Evolutionary conservation across 768 basidiomycete species (phyloP).

Genomic region (Mycena crocata): DNA sequence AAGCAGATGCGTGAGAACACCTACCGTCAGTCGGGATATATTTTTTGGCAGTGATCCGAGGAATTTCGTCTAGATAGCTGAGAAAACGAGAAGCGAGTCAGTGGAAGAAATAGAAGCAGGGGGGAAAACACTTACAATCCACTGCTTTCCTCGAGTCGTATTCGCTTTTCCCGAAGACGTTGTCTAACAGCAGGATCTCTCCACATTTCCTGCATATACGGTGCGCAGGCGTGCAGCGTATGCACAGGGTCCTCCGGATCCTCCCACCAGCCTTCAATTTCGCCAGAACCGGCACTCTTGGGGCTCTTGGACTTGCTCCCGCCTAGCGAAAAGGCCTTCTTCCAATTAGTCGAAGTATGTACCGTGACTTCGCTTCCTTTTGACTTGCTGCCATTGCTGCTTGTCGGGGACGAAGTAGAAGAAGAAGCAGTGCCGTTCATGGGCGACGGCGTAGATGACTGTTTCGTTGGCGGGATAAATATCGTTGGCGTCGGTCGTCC

Average conservation of each 20-base stretch:
- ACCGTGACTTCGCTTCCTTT: constrained; percentile 67
- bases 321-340: constrained; percentile 71
- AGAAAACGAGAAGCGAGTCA: constrained; percentile 26
- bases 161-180: constrained; percentile 70
- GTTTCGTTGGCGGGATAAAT: constrained; percentile 54
- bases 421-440: constrained; percentile 38
- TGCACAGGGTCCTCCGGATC: constrained; percentile 88
- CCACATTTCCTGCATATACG: constrained; percentile 82
- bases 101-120: constrained; percentile 24
- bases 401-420: constrained; percentile 40
- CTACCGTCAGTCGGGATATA: constrained; percentile 84
- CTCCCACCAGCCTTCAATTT: constrained; percentile 87
- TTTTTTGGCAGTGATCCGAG: constrained; percentile 81
- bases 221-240: constrained; percentile 69
- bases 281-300: constrained; percentile 76
- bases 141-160: constrained; percentile 84
- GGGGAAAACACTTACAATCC: constrained; percentile 73
- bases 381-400: constrained; percentile 48
- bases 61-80: constrained; percentile 86
- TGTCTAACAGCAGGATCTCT: constrained; percentile 74
- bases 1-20: constrained; percentile 39
- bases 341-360: constrained; percentile 75
- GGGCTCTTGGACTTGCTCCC: constrained; percentile 70
- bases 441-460: constrained; percentile 46
- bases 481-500: constrained; percentile 65